Evolutionary conservation across 2,329 filamentous ascomycete genomes (phyloP), one percentile per base, ranked within the genome.

Genomic region (Ceratocystis cubensis): DNA sequence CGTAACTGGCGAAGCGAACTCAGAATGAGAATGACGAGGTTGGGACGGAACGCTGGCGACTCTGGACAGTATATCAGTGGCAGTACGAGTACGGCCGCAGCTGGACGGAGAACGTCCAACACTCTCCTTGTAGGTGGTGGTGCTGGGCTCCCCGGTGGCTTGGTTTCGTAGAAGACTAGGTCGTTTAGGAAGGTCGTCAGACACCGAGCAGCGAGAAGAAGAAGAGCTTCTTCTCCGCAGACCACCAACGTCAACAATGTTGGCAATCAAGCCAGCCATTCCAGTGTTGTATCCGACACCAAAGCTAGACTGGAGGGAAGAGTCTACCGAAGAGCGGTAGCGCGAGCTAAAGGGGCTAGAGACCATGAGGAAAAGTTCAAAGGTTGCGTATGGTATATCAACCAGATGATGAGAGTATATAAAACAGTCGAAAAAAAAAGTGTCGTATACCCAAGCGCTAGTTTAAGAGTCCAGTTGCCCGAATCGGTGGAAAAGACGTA

Each of bases 191-290:
- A 44, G 45, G 3, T 68, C 67, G 15, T 66, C 64, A 25, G 67
- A 68, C 22, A 66, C 64, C 64, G 67, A 68, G 61, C 53, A 68
- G 53, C 67, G 67, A n/a, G 67, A 68, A 30, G 67, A 68, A 30
- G 67, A 68, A 6, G 67, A 66, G 44, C 64, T 64, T 53, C 67
- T 65, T 62, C 67, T 66, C 37, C 61, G 67, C 30, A 68, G 33
- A 20, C 64, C 67, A 15, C 67, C 67, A 28, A 50, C 56, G 22
- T 67, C 65, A 20, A 67, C 65, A 28, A 68, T 68, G 44, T 68
- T 68, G 37, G 67, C 64, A 41, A 68, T 66, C 25, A 68, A 66
- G 45, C 64, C 67, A 46, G 67, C 50, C 67, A 68, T 68, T 15
- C 64, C 33, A 44, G 48, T 64, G 44, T 68, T 66, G 57, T 46